Evolutionary conservation across 768 basidiomycete genomes (phyloP).

Genomic region (Mycena chlorophos): DNA sequence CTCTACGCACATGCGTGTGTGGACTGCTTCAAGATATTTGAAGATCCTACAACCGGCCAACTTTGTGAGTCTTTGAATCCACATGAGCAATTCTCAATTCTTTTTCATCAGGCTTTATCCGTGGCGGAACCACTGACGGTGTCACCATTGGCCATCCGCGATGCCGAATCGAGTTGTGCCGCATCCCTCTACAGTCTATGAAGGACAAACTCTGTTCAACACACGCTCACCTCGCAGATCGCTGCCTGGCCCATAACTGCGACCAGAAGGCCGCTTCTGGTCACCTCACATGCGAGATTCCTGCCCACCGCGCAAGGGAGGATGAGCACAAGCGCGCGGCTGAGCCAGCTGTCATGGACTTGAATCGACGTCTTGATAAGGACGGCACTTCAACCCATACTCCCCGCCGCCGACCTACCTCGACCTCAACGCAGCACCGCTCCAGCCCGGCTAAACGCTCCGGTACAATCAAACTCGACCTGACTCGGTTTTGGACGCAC

Average conservation of each 20-base stretch:
- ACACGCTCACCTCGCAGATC: slow-evolving; percentile 16
- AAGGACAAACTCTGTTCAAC: slow-evolving; percentile 20
- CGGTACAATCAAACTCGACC: not conserved
- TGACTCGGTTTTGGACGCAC: not conserved
- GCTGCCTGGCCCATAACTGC: slow-evolving; percentile 22
- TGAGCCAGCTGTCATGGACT: not conserved
- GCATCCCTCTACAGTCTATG: slow-evolving; percentile 15
- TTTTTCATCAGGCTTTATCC: slow-evolving; percentile 5
- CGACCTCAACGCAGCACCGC: not conserved
- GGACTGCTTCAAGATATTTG: not conserved
- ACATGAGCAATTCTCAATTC: not conserved
- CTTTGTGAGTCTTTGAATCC: not conserved
- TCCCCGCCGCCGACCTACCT: not conserved
- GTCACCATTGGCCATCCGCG: slow-evolving; percentile 34
- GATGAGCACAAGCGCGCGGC: not conserved
- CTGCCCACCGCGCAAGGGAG: not conserved
- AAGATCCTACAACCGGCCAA: not conserved
- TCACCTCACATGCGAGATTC: slow-evolving; percentile 20
- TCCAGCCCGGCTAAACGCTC: not conserved
- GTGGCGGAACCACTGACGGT: slow-evolving; percentile 32
- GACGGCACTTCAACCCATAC: not conserved
- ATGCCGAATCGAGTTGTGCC: slow-evolving; percentile 32
- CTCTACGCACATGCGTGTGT: not conserved
- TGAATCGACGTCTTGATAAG: not conserved
- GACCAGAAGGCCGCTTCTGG: slow-evolving; percentile 1